Evolutionary conservation across 345 rosid genomes (phyloP).

Genomic region (Boechera divaricarpa): DNA sequence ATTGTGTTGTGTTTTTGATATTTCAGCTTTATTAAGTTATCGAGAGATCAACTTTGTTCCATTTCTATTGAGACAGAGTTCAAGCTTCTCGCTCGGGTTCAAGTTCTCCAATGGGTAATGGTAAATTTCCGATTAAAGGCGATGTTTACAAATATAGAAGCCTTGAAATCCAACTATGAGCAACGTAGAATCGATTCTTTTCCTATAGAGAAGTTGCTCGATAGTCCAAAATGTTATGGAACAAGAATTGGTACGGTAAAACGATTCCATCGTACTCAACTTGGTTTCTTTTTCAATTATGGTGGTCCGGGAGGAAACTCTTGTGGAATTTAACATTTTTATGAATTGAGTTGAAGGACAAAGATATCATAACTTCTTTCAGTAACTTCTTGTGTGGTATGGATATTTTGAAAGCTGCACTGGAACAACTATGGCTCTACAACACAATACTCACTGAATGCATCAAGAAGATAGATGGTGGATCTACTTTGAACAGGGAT

Average conservation of each 20-base stretch:
- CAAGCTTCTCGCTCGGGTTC: no score
- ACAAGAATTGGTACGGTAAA: background rate
- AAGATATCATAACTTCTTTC: constrained; percentile 91
- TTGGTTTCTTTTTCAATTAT: no score
- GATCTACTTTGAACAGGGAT: constrained; percentile 80
- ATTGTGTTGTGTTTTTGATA: no score
- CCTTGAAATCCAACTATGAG: background rate
- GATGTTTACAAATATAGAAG: background rate
- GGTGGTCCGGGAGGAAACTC: background rate
- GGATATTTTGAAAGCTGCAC: constrained; percentile 91
- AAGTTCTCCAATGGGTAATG: no score
- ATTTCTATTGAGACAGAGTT: no score
- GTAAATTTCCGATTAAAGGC: no score
- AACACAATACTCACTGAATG: constrained; percentile 83
- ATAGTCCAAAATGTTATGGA: background rate
- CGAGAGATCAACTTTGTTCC: no score
- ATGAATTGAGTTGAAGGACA: constrained; percentile 59
- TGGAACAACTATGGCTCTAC: constrained; percentile 86
- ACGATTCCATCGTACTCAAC: background rate
- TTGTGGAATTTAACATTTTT: background rate
- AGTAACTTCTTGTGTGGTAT: constrained; percentile 93
- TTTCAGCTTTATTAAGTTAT: no score
- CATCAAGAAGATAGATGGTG: constrained; percentile 76
- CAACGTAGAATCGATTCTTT: no score
- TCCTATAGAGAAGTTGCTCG: background rate